Percentiles rank a stretch among this genome's conserved stretches.
Conservation (phyloP, 495 filamentous ascomycete genomes). For the Neurospora sp. region DNA sequence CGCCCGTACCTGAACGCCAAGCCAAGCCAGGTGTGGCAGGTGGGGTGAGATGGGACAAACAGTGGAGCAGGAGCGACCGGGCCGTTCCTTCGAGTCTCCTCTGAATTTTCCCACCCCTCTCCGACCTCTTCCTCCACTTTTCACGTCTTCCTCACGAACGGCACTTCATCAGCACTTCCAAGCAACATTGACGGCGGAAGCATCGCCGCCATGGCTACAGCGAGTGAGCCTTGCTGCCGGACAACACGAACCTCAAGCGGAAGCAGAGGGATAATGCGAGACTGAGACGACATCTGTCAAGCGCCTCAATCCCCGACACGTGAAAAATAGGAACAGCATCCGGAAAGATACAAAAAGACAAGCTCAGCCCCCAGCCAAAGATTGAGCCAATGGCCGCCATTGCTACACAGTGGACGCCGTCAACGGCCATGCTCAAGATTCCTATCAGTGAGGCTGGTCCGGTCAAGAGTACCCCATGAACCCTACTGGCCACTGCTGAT, state of each 20-base stretch:
- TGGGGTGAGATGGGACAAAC: neutral
- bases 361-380: neutral
- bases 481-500: neutral
- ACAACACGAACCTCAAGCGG: too few species aligned
- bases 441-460: too few species aligned
- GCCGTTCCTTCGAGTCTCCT: neutral
- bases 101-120: neutral
- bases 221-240: too few species aligned
- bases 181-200: too few species aligned
- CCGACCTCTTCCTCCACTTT: neutral
- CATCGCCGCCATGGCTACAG: too few species aligned
- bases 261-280: too few species aligned
- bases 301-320: too few species aligned
- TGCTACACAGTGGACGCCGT: neutral
- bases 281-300: too few species aligned
- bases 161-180: too few species aligned
- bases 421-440: neutral
- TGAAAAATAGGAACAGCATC: too few species aligned
- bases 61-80: neutral
- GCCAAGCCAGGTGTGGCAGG: neutral
- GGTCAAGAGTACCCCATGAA: neutral
- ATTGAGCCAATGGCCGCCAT: neutral
- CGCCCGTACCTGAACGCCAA: neutral
- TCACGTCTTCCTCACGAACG: neutral
- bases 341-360: neutral